Evolutionary conservation across 345 rosid species (phyloP), one percentile per base, ranked within the genome.

Genomic region (thale cress (Arabidopsis thaliana)): DNA sequence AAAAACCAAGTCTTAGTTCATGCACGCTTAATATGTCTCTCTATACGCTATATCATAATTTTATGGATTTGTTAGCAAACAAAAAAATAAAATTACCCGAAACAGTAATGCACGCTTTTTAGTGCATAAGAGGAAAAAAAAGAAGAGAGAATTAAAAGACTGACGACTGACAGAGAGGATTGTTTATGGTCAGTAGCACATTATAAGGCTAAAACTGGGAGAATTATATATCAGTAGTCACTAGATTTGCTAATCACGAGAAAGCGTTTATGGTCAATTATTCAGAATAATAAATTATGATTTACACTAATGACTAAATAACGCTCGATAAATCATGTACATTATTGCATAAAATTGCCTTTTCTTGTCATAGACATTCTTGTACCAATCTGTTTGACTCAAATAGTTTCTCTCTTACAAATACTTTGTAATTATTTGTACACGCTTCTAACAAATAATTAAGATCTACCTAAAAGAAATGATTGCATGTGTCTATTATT

Each of bases 121-220:
- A 16, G 20, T 16, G 20, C 20, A 16, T 16, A 16, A 16, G 20
- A 16, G 20, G 20, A 16, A 16, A 16, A 16, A 16, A 16, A 16
- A 16, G 20, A 16, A 51, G 20, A 20, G 20, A 48, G 3, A 49
- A 50, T 38, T 4, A 45, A 50, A 73, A 57, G 28, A 45, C 65
- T 73, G 37, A 59, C 60, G 20, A 16, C 20, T 9, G 53, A 24
- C 66, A 66, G 46, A 75, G 37, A 59, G 38, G 60, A 62, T 76
- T 22, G 20, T 4, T 55, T 52, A 52, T 44, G 33, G 24, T 50
- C 70, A 77, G 13, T 23, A 45, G 71, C 65, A 37, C 22, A 69
- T 37, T 55, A 55, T 55, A 61, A 62, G 75, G 75, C 75, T 76
- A 30, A 69, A n/a, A 23, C 44, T 0, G 44, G 57, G 79, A 69